Base-by-base conservation (phyloP, 2,329 filamentous ascomycete genomes). In the Chrysoporthe austroafricana region DNA sequence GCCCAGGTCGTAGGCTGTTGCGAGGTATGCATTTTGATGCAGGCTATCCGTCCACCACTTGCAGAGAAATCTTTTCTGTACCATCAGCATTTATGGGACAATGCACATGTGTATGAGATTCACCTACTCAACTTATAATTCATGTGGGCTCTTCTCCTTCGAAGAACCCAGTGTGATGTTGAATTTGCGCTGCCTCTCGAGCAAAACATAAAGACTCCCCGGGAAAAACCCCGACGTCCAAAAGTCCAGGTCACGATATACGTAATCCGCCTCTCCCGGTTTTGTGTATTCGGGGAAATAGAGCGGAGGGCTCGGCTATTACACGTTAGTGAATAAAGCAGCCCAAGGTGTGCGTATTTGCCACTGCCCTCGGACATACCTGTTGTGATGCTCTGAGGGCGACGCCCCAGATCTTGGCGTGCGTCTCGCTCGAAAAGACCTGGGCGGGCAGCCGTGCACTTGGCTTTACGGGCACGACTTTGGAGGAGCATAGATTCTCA, bases 141-240 rank as follows among this genome's bases (percentile, higher is more conserved):
- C 32, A n/a, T 54, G n/a, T 32, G 50, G 50, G n/a, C 21, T 54
- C 6, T 26, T n/a, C 2, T 54, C 50, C n/a, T 4, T 26, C 50
- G 32, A 54, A 54, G 50, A n/a, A 4, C 50, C 50, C n/a, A 54
- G 50, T 11, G 18, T 26, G 50, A 26, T 6, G 6, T 26, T 73
- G 6, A 77, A 76, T 52, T 73, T 76, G 48, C 76, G 71, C 56
- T 74, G 61, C 13, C 79, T 67, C 66, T 81, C 76, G 5, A 82
- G 73, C 0, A 84, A 74, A 0, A 79, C 73, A 64, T 83, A 82
- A 2, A 84, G 69, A 3, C 75, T 77, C 0, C 82, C 82, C 0
- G 81, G 82, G 64, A 84, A 84, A 75, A 84, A 84, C 0, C 82
- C 82, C 2, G 78, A 82, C 0, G 81, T 84, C 82, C 82, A 84